These are phyloP conservation scores for Plasmodium blacklocki DNA, from an alignment of 169 alveolate species.

Conservation along the genomic window DNA sequence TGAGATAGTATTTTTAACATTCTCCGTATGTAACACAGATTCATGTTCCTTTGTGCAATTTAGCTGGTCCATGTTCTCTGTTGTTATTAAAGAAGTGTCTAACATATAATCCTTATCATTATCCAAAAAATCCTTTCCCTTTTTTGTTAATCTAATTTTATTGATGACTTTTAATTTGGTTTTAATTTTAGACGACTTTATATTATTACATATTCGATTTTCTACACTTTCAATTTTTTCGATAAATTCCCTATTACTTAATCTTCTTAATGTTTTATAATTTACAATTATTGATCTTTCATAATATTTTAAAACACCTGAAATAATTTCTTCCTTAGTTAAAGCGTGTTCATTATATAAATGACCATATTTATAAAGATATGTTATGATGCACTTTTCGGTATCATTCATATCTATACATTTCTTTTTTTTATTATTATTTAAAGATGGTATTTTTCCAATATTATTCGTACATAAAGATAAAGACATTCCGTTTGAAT, in stretches of 20 bases:
- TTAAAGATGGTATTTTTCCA: neutral
- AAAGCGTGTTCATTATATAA: slow-evolving; percentile 30
- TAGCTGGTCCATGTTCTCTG: neutral
- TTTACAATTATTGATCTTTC: slow-evolving; percentile 8
- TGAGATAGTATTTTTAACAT: neutral
- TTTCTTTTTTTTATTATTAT: slow-evolving; percentile 11
- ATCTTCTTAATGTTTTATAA: slow-evolving; percentile 20
- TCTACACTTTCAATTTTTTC: slow-evolving; percentile 28
- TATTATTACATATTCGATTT: neutral
- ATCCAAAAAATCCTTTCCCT: slow-evolving; percentile 37
- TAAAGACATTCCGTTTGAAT: neutral
- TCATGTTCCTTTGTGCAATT: neutral
- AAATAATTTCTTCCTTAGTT: slow-evolving; percentile 61
- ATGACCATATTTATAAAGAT: slow-evolving; percentile 25
- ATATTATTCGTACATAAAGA: neutral
- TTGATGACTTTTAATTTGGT: slow-evolving; percentile 22
- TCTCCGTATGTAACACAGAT: neutral
- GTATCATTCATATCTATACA: slow-evolving; percentile 14
- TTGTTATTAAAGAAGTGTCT: neutral
- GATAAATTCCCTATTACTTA: slow-evolving; percentile 22
- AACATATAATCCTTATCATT: slow-evolving; percentile 10
- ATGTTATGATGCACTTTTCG: slow-evolving; percentile 22
- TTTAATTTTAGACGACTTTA: slow-evolving; percentile 16
- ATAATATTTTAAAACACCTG: slow-evolving; percentile 47
- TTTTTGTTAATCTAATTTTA: slow-evolving; percentile 41